Percentiles rank a stretch among this genome's conserved stretches.
These are phyloP conservation scores for Trichoderma harzianum DNA, from an alignment of 2,329 filamentous ascomycete genomes.

Conservation along the genomic window DNA sequence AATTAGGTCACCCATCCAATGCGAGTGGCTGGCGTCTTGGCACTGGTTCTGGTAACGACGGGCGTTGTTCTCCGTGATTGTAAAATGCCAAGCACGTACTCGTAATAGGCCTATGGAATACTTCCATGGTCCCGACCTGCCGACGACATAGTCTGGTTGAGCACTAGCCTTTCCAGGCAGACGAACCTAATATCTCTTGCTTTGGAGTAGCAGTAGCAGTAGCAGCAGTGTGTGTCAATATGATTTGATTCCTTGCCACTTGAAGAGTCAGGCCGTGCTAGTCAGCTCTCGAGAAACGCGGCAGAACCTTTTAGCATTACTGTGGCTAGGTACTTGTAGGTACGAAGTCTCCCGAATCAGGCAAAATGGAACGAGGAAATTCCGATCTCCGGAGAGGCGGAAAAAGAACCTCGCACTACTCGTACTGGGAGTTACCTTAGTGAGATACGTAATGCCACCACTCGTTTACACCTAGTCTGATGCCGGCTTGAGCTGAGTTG, in stretches of 20 bases:
- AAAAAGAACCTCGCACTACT: not conserved
- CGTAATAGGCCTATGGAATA: not conserved
- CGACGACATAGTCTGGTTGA: not conserved
- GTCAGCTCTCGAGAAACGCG: not conserved
- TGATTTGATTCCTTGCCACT: not conserved
- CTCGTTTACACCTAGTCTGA: not conserved
- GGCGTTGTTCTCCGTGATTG: not conserved
- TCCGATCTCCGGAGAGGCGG: conserved; percentile 11
- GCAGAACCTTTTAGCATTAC: not conserved
- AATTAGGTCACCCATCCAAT: not conserved
- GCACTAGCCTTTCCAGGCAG: not conserved
- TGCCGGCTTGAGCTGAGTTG: conserved; percentile 7
- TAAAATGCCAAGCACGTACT: not conserved
- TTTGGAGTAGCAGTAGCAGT: not conserved
- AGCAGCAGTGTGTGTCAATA: not conserved
- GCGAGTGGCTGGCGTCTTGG: conserved; percentile 6
- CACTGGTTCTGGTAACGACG: not conserved
- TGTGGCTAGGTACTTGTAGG: not conserved
- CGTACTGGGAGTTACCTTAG: not conserved
- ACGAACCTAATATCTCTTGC: not conserved
- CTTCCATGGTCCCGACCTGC: not conserved
- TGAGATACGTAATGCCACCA: not conserved
- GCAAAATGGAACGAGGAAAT: not conserved
- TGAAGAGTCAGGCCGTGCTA: not conserved
- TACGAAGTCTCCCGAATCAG: not conserved